Percentiles rank a stretch among this genome's conserved stretches.
These are phyloP conservation scores for Globisporangium emineosum DNA, from an alignment of 352 stramenopile genomes.

Conservation along the genomic window DNA sequence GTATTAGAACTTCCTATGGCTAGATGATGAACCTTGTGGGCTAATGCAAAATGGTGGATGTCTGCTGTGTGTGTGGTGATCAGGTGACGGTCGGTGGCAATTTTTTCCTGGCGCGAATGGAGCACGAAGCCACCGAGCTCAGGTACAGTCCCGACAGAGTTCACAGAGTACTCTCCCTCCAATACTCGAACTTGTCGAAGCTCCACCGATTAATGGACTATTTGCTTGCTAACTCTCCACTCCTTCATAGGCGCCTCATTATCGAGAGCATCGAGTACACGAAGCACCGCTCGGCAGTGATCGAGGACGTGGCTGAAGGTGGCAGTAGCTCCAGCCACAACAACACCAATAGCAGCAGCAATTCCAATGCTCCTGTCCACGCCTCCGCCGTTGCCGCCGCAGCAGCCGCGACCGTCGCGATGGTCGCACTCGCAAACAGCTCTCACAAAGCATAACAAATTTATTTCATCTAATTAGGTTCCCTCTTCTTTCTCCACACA, in stretches of 20 bases:
- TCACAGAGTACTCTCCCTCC: not conserved
- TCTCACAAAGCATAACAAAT: conserved; percentile 2
- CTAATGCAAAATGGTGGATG: not conserved
- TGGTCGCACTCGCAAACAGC: not conserved
- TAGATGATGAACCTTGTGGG: not conserved
- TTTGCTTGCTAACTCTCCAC: not conserved
- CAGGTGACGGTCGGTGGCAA: conserved; percentile 37
- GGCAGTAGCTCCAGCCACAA: not conserved
- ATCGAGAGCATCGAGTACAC: conserved; percentile 31
- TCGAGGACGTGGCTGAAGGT: not conserved
- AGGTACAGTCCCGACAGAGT: conserved; percentile 1
- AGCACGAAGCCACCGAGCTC: conserved; percentile 51
- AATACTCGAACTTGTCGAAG: not conserved
- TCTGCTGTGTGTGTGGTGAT: not conserved
- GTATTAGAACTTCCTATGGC: not conserved
- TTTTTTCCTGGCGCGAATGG: conserved; percentile 70
- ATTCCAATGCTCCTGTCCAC: not conserved
- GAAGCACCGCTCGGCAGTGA: conserved; percentile 17
- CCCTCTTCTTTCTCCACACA: not conserved
- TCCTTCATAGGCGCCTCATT: conserved; percentile 18
- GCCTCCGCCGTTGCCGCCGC: not conserved
- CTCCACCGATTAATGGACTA: no score
- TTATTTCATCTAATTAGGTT: conserved; percentile 10
- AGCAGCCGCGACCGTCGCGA: not conserved
- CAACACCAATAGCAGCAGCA: not conserved